Evolutionary conservation across 2,329 filamentous ascomycete species (phyloP).

Genomic region (Alternaria sp.): DNA sequence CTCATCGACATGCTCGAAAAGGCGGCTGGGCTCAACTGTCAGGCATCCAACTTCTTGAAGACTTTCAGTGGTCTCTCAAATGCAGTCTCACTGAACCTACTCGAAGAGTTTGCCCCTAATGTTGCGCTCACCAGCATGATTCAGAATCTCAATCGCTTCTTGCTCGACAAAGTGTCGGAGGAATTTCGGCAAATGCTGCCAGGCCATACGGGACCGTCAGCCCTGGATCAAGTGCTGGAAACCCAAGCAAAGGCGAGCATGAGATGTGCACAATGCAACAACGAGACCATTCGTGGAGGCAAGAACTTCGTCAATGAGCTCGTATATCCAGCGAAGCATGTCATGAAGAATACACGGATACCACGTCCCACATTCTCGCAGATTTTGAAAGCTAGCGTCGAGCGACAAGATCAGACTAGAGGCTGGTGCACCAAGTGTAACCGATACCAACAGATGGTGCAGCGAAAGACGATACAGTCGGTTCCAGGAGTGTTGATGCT

Average conservation of each 20-base stretch:
- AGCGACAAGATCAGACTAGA: constrained; percentile 84
- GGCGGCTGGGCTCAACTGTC: constrained; percentile 90
- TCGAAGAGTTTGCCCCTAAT: constrained; percentile 82
- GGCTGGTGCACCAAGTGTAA: constrained; percentile 95
- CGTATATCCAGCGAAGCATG: constrained; percentile 73
- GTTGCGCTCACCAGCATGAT: constrained; percentile 81
- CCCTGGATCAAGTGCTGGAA: constrained; percentile 77
- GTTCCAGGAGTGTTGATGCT: constrained; percentile 88
- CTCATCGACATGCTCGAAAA: constrained; percentile 98
- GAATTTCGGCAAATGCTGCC: constrained; percentile 76
- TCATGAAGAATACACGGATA: constrained; percentile 65
- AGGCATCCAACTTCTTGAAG: constrained; percentile 93
- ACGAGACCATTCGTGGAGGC: constrained; percentile 81
- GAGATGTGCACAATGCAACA: constrained; percentile 84
- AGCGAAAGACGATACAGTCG: constrained; percentile 81
- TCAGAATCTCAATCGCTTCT: constrained; percentile 84
- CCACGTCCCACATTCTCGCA: constrained; percentile 76
- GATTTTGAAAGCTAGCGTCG: constrained; percentile 89
- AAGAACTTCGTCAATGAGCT: constrained; percentile 86
- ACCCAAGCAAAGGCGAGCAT: constrained; percentile 78
- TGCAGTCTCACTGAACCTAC: constrained; percentile 75
- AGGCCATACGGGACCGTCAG: constrained; percentile 59
- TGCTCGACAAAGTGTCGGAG: constrained; percentile 79
- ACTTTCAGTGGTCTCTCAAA: constrained; percentile 85
- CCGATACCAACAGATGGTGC: constrained; percentile 86